Evolutionary conservation across 805 yeast genomes (phyloP).

Genomic region (Candida peoriensis): DNA sequence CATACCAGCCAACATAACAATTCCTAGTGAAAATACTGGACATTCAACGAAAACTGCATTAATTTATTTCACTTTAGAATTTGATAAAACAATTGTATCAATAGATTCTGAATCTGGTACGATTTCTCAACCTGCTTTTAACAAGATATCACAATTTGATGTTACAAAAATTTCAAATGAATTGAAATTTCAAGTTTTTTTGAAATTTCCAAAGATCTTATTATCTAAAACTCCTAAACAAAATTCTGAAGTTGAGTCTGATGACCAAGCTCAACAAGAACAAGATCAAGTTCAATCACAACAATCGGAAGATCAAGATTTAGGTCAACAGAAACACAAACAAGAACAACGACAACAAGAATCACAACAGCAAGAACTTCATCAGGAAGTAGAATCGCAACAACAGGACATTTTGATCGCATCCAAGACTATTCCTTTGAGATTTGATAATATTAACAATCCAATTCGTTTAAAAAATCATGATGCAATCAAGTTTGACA

Average conservation of each 20-base stretch:
- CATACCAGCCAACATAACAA: slow-evolving; percentile 50
- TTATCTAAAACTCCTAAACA: slow-evolving; percentile 32
- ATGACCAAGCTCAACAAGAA: too few species aligned
- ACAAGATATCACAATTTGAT: slow-evolving; percentile 87
- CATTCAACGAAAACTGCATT: slow-evolving; percentile 49
- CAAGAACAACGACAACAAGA: too few species aligned
- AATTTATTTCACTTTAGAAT: slow-evolving; percentile 83
- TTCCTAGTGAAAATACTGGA: slow-evolving; percentile 43
- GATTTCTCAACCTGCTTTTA: slow-evolving; percentile 73
- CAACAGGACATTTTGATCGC: slow-evolving; percentile 72
- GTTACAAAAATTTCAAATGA: slow-evolving; percentile 59
- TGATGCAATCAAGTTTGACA: slow-evolving; percentile 41
- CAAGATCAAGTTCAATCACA: too few species aligned
- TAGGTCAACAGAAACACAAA: too few species aligned
- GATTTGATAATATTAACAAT: slow-evolving; percentile 44
- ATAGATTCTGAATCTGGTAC: slow-evolving; percentile 86
- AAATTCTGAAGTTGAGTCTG: neutral
- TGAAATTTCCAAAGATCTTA: slow-evolving; percentile 65
- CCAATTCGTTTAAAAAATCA: slow-evolving; percentile 63
- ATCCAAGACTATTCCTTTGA: slow-evolving; percentile 57
- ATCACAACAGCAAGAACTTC: too few species aligned
- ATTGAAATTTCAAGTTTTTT: slow-evolving; percentile 72
- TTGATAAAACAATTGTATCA: slow-evolving; percentile 88
- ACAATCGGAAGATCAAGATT: too few species aligned
- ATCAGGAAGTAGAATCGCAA: too few species aligned